Evolutionary conservation across 495 filamentous ascomycete genomes (phyloP), one percentile per base, ranked within the genome.

Genomic region (Lasiosphaeria ovina): DNA sequence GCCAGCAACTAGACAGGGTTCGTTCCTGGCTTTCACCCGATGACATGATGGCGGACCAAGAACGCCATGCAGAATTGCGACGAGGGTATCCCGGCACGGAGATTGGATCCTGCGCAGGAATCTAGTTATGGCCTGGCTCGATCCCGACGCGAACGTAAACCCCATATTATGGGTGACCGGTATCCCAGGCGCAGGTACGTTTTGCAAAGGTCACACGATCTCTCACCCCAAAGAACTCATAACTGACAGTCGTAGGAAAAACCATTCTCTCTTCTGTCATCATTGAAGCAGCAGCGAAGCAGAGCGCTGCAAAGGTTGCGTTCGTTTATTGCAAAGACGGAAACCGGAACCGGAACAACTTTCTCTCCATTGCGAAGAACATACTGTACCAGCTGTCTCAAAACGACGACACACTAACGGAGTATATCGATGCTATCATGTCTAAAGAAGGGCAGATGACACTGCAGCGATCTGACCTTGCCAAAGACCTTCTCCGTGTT

Each of bases 151-250:
- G 42, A 57, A 57, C 3, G 55, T 35, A 1, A 32, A 57, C 31
- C 55, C 55, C 11, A 57, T 57, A 14, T 32, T 57, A 16, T 57
- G 55, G 55, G 4, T 57, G 8, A 57, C 55, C 31, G 55, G 55
- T 10, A 57, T 57, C 31, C 55, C 55, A 3, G 55, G 55, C 14
- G 55, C 55, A 57, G 55, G 55, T 57, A 57, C 17, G 42, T n/a
- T 14, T 16, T 6, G 31, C 32, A 3, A 4, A 1, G 1, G 0
- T 10, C 4, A 0, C 35, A 35, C 32, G 32, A 11, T 36, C 35
- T 14, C 34, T 1, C 24, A 24, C 24, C 24, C 24, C 24, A 2
- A 24, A 24, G 24, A 24, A 24, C 24, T 24, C 24, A 24, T 24
- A 24, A 24, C 24, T 24, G 24, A 38, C 36, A 12, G 3, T 14